phyloP scores from a whole-genome alignment of 2,329 filamentous ascomycete species.

The Ophiostoma piceae region DNA sequence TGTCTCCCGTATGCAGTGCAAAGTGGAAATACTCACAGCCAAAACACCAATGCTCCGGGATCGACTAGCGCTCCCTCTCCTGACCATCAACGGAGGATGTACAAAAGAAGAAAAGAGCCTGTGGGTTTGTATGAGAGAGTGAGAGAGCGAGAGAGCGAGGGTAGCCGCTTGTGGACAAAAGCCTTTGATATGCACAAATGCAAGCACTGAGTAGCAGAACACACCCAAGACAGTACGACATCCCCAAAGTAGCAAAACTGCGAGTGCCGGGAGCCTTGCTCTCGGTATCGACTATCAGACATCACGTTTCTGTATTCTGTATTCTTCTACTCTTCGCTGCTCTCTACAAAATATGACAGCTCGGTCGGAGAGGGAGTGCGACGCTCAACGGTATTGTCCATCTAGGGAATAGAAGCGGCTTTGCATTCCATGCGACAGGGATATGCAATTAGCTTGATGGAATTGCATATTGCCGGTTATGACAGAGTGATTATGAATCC shows the following conservation, averaged over 20 bases:
- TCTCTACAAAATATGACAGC: background rate
- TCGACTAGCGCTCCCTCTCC: slow-evolving; percentile 14
- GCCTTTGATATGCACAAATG: background rate
- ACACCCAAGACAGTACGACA: background rate
- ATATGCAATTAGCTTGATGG: background rate
- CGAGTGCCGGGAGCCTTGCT: slow-evolving; percentile 7
- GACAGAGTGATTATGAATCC: background rate
- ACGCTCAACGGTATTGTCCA: slow-evolving; percentile 6
- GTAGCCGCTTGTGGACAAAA: background rate
- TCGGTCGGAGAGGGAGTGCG: background rate
- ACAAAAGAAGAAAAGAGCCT: slow-evolving; percentile 16
- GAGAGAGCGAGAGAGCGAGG: background rate
- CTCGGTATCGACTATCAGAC: slow-evolving; percentile 7
- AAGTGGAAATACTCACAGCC: background rate
- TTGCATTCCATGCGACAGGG: background rate
- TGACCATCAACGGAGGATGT: slow-evolving; percentile 16
- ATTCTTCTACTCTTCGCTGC: too few relatives aligned
- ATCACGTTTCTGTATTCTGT: background rate
- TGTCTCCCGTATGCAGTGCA: background rate
- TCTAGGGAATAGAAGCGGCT: slow-evolving; percentile 1
- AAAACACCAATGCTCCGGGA: slow-evolving; percentile 13
- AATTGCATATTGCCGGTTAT: background rate
- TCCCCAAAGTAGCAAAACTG: slow-evolving; percentile 5
- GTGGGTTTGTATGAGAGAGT: background rate
- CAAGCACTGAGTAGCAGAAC: too few relatives aligned